phyloP scores from a whole-genome alignment of 805 yeast species.

The Diddensiella transvaalensis region DNA sequence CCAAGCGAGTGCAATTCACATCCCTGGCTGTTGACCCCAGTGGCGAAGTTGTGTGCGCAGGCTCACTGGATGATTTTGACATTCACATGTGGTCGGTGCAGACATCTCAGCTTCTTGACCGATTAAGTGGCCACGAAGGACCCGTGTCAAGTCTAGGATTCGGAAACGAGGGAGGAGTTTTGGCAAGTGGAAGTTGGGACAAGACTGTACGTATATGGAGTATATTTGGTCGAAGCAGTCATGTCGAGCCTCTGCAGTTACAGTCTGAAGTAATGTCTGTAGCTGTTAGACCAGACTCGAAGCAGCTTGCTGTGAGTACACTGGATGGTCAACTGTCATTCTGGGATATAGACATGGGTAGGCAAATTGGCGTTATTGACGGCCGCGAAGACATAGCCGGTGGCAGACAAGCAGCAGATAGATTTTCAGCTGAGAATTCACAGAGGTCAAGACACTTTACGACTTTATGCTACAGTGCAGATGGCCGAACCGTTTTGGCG shows the following conservation, averaged over 20 bases:
- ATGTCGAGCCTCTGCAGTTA: conserved; percentile 86
- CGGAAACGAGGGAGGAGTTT: conserved; percentile 61
- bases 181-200: conserved; percentile 97
- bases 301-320: conserved; percentile 81
- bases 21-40: conserved; percentile 93
- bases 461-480: conserved; percentile 78
- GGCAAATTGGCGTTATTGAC: conserved; percentile 79
- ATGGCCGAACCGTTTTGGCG: conserved; percentile 82
- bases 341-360: conserved; percentile 79
- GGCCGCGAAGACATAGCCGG: conserved; percentile 81
- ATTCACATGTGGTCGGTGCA: conserved; percentile 97
- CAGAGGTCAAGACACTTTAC: conserved; percentile 81
- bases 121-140: conserved; percentile 90
- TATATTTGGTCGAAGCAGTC: conserved; percentile 79
- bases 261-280: conserved; percentile 79
- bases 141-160: conserved; percentile 87
- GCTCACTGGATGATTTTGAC: conserved; percentile 83
- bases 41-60: conserved; percentile 95
- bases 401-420: conserved; percentile 79
- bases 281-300: conserved; percentile 89
- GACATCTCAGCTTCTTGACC: conserved; percentile 85
- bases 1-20: conserved; percentile 81
- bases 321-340: conserved; percentile 82
- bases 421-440: conserved; percentile 76
- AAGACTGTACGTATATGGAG: conserved; percentile 91